Percentiles rank a stretch among this genome's conserved stretches.
phyloP scores from a whole-genome alignment of 129 eudicot genomes.

The Flaveria linearis region DNA sequence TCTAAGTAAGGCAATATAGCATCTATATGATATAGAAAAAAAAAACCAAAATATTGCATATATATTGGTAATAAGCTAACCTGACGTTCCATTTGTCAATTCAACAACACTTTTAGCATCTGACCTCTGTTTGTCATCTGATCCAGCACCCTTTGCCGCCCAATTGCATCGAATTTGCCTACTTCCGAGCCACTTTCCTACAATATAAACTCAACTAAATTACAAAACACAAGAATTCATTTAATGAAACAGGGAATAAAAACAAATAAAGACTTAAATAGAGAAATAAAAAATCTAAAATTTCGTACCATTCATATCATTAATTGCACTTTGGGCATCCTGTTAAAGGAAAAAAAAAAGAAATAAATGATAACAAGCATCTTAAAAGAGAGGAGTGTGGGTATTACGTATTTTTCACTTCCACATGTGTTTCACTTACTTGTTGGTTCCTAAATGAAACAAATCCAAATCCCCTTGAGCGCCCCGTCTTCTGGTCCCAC shows the following conservation, averaged over 20 bases:
- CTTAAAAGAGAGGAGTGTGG: neutral
- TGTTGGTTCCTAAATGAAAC: slow-evolving; percentile 96
- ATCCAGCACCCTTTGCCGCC: slow-evolving; percentile 89
- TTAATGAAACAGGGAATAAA: neutral
- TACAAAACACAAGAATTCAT: neutral
- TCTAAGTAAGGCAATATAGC: neutral
- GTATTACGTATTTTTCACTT: neutral
- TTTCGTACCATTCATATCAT: slow-evolving; percentile 36
- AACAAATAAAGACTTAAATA: neutral
- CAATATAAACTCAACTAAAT: slow-evolving; percentile 9
- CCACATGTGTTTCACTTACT: slow-evolving; percentile 41
- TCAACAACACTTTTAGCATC: slow-evolving; percentile 73
- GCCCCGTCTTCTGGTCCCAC: slow-evolving; percentile 99
- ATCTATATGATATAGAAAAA: neutral
- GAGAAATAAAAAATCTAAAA: neutral
- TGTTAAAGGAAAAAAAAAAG: slow-evolving; percentile 13
- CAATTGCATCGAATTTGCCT: slow-evolving; percentile 97
- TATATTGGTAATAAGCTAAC: slow-evolving; percentile 31
- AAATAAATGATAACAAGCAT: slow-evolving; percentile 10
- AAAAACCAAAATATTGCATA: neutral
- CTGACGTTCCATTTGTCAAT: slow-evolving; percentile 77
- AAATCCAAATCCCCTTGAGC: slow-evolving; percentile 98
- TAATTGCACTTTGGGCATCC: slow-evolving; percentile 47
- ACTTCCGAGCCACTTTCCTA: slow-evolving; percentile 71
- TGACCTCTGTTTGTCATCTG: slow-evolving; percentile 62